Percentiles rank a stretch among this genome's conserved stretches.
phyloP scores from a whole-genome alignment of 768 basidiomycete genomes.

The Russula olivacea region DNA sequence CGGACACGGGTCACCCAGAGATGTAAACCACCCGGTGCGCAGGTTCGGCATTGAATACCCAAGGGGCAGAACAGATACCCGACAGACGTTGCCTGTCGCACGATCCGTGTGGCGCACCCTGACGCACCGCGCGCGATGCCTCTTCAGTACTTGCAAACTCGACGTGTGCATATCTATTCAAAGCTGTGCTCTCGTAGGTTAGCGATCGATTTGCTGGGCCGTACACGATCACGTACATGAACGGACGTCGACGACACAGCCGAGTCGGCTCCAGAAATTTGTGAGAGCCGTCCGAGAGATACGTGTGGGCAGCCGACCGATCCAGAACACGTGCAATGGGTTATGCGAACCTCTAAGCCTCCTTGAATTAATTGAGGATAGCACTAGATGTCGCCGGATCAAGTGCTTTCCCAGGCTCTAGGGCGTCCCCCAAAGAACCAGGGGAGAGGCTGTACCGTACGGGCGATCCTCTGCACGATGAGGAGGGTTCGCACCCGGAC shows the following conservation, averaged over 20 bases:
- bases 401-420: not conserved
- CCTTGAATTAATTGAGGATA: conserved; percentile 7
- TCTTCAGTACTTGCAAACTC: conserved; percentile 18
- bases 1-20: conserved; percentile 5
- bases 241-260: conserved; percentile 20
- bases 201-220: not conserved
- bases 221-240: not conserved
- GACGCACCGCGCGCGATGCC: conserved; percentile 5
- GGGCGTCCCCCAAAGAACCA: not conserved
- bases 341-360: conserved; percentile 1
- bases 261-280: conserved; percentile 21
- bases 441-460: too few species aligned
- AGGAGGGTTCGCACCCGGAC: not conserved
- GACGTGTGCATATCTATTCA: conserved; percentile 15
- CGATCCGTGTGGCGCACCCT: conserved; percentile 15
- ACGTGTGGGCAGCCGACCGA: not conserved
- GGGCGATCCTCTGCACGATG: not conserved
- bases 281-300: not conserved
- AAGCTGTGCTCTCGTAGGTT: not conserved
- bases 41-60: not conserved
- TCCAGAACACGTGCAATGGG: conserved; percentile 16
- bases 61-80: conserved; percentile 11
- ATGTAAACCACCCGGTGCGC: conserved; percentile 7
- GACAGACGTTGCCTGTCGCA: conserved; percentile 10
- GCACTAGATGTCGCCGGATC: not conserved